Evolutionary conservation across 2,329 filamentous ascomycete genomes (phyloP), one percentile per base, ranked within the genome.

Genomic region (Venturia oleaginea): DNA sequence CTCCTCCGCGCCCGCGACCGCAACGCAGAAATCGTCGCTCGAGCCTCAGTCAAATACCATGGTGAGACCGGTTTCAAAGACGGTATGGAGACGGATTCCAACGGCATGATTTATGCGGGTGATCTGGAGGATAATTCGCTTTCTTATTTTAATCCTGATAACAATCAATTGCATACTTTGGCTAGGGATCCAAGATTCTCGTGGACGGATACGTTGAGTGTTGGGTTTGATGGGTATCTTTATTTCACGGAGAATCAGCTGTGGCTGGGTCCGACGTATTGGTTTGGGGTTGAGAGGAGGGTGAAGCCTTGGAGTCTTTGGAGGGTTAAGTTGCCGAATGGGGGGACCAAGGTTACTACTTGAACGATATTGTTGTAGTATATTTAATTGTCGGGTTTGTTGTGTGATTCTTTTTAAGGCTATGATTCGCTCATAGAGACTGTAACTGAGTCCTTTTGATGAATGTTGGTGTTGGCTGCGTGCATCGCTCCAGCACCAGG

Each of bases 201-300:
- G 30, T 83, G 81, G 80, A 74, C 79, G 0, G 80, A 83, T 71
- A 82, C 80, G 0, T 34, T 61, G 30, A 42, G 43, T 60, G 24
- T n/a, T 57, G 75, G 72, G 2, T 73, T 72, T 3, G 78, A 82
- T 68, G 80, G 80, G 0, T 80, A 82, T 67, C 68, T 83, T 1
- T 83, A 83, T 68, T 83, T 82, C 67, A 84, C 80, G 0, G 77
- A 77, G 46, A 83, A 83, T 65, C 80, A 83, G 72, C 72, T 83
- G n/a, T 73, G 71, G 4, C 74, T 77, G 40, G 69, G 71, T 2
- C 67, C 71, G 42, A 67, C 67, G 1, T 75, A 74, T 64, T 77
- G 75, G 51, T 75, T 76, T 0, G 79, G 79, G 0, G 76, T 71
- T 5, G 78, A 81, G 64, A 68, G 76, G 59, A 71, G 77, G 55